Evolutionary conservation across 2,329 filamentous ascomycete species (phyloP).

Genomic region (Pseudocercospora musae): DNA sequence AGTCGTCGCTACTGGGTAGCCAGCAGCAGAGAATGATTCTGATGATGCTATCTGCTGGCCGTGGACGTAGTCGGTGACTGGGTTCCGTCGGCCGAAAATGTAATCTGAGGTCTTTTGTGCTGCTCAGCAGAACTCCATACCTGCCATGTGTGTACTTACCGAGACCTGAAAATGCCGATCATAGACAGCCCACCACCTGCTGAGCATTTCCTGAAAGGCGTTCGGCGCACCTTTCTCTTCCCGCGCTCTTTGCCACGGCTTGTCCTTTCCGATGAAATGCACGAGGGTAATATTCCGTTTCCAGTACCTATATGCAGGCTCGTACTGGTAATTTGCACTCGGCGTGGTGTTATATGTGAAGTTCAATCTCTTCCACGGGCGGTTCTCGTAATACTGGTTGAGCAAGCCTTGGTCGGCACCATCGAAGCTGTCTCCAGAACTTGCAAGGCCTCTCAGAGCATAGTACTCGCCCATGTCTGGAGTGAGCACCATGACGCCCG

Average conservation of each 20-base stretch:
- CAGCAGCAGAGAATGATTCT: constrained; percentile 24
- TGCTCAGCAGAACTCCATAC: constrained; percentile 11
- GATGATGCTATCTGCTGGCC: neutral
- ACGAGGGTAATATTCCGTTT: constrained; percentile 84
- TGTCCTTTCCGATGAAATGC: constrained; percentile 89
- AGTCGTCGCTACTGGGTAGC: constrained; percentile 26
- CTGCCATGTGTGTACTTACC: constrained; percentile 9
- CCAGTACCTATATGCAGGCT: constrained; percentile 91
- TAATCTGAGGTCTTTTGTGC: constrained; percentile 17
- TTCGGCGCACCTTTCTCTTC: constrained; percentile 51
- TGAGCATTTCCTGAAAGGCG: constrained; percentile 78
- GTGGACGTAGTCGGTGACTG: constrained; percentile 9
- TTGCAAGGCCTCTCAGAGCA: constrained; percentile 77
- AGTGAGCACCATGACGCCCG: constrained; percentile 88
- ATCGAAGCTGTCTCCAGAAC: constrained; percentile 88
- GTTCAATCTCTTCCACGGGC: constrained; percentile 75
- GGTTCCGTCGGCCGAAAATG: constrained; percentile 16
- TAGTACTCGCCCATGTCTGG: constrained; percentile 87
- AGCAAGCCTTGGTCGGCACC: constrained; percentile 93
- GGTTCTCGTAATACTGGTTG: constrained; percentile 86
- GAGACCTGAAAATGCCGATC: constrained; percentile 71
- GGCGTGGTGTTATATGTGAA: constrained; percentile 98
- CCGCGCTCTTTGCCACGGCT: constrained; percentile 66
- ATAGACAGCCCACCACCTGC: constrained; percentile 91
- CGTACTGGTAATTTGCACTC: constrained; percentile 93